Evolutionary conservation across 2,329 filamentous ascomycete genomes (phyloP), one percentile per base, ranked within the genome.

Genomic region (Didymellaceae sp.): DNA sequence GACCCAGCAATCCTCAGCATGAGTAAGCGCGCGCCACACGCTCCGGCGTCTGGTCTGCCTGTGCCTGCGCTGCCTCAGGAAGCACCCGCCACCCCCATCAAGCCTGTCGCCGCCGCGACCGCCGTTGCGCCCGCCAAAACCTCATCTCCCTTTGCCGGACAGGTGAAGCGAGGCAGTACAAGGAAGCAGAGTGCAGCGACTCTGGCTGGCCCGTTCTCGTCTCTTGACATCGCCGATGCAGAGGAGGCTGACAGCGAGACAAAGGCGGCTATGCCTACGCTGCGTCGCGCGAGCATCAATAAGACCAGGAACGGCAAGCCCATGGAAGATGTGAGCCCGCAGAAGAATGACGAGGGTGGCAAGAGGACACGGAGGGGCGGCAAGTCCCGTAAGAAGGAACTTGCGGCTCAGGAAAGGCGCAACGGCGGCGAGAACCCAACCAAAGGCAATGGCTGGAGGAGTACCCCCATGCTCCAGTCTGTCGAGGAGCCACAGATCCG

Each of bases 1-100:
- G 90, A 95, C 63, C 90, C 90, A 9, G 90, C 90, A 3, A 95
- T 95, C 46, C 70, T 95, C 35, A 91, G 89, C 67, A 82, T 90
- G 68, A 72, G 72, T 16, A 78, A 71, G 52, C 61, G 63, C 63
- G 53, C 72, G 11, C 48, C 42, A 11, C 48, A 31, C 3, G 37
- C 38, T 18, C 21, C 42, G 10, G 26, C 32, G 3, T 8, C 42
- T 6, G 54, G 55, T 16, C 62, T 65, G 30, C 32, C 60, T 11
- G 48, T 61, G 24, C 45, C 59, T 32, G 58, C 61, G 22, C 57
- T 58, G 18, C 67, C 68, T 2, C 70, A 69, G 41, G 71, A 74
- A 57, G 73, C 71, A 13, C 72, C 76, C 14, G 72, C 76, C 6
- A 77, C 74, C 18, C 76, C 76, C 0, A 72, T 77, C 47, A 78